These are phyloP conservation scores for Cladosporium austrohemisphaericum DNA, from an alignment of 2,329 filamentous ascomycete species.

Conservation along the genomic window DNA sequence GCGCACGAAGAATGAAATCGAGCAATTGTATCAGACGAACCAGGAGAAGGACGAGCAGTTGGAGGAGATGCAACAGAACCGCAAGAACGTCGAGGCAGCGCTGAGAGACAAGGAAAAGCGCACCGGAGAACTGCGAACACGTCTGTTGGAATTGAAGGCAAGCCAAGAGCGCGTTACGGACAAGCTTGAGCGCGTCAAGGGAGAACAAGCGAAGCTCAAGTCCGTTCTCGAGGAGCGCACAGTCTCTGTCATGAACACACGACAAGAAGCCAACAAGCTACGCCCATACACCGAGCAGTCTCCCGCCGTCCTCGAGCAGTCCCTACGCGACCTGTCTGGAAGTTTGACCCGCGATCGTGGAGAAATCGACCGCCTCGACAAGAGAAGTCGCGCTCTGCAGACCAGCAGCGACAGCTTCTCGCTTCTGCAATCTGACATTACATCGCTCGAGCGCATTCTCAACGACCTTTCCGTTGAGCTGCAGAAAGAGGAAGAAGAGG, in stretches of 20 bases:
- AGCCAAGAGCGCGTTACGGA: conserved; percentile 80
- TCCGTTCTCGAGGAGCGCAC: conserved; percentile 68
- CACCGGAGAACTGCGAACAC: conserved; percentile 82
- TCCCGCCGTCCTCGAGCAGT: conserved; percentile 75
- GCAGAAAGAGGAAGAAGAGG: conserved; percentile 86
- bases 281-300: conserved; percentile 90
- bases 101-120: conserved; percentile 79
- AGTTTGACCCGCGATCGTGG: conserved; percentile 73
- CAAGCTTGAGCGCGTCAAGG: conserved; percentile 76
- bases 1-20: conserved; percentile 79
- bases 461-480: conserved; percentile 84
- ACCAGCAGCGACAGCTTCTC: conserved; percentile 87
- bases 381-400: conserved; percentile 81
- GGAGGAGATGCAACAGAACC: conserved; percentile 74
- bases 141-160: conserved; percentile 72
- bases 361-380: conserved; percentile 83
- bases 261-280: conserved; percentile 84
- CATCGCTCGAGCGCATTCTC: conserved; percentile 81
- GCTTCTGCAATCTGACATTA: conserved; percentile 79
- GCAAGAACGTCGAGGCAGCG: conserved; percentile 74
- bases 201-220: conserved; percentile 73
- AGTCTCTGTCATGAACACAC: conserved; percentile 64
- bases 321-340: conserved; percentile 75
- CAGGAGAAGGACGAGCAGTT: conserved; percentile 78
- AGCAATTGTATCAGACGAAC: conserved; percentile 79